Percentiles rank a stretch among this genome's conserved stretches.
These are phyloP conservation scores for Craspedostauros australis DNA, from an alignment of 108 stramenopile genomes.

Conservation along the genomic window DNA sequence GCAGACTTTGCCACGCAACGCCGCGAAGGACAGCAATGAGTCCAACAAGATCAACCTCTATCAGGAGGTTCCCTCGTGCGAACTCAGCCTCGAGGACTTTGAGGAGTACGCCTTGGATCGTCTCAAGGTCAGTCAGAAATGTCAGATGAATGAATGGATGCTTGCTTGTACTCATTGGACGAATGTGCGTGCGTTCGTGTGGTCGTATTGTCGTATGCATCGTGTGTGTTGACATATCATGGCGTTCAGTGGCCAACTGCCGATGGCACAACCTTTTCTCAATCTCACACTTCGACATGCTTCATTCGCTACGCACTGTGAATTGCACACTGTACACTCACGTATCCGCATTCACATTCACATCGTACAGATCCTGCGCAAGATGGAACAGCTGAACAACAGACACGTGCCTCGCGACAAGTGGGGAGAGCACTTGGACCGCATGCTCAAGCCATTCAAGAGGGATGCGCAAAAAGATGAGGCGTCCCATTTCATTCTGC, in stretches of 20 bases:
- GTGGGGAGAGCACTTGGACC: slow-evolving; percentile 21
- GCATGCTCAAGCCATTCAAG: slow-evolving; percentile 19
- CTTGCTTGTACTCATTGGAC: neutral
- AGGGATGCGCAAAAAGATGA: slow-evolving; percentile 51
- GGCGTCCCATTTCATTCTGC: slow-evolving; percentile 94
- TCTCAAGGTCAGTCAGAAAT: slow-evolving; percentile 54
- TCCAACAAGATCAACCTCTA: slow-evolving; percentile 34
- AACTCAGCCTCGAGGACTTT: slow-evolving; percentile 81
- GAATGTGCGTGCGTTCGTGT: neutral
- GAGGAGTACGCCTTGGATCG: slow-evolving; percentile 80
- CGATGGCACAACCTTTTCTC: neutral
- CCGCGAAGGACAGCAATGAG: too few species aligned
- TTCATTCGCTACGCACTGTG: too few species aligned
- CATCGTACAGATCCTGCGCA: slow-evolving; percentile 74
- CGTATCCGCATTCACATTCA: neutral
- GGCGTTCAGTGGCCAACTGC: too few species aligned
- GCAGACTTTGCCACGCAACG: too few species aligned
- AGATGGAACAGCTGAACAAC: slow-evolving; percentile 88
- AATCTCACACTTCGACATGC: too few species aligned
- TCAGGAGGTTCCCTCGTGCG: slow-evolving; percentile 41
- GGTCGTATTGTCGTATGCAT: neutral
- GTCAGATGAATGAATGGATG: neutral
- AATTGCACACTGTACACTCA: slow-evolving; percentile 1
- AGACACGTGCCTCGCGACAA: slow-evolving; percentile 25
- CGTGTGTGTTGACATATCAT: neutral